Base-by-base conservation (phyloP, 805 yeast species). In the Pichia heedii region DNA sequence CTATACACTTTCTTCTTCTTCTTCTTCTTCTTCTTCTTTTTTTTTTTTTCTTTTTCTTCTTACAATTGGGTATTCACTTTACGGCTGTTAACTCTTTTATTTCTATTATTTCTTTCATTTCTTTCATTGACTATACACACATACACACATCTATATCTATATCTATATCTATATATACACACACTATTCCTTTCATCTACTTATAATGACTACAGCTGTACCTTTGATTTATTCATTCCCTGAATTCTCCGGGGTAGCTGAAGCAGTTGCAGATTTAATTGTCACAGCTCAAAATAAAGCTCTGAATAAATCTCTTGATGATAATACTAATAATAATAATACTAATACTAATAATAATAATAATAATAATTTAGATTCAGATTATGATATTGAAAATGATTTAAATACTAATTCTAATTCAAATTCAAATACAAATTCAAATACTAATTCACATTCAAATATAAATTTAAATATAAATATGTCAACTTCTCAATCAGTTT, bases 251-350 rank as follows among this genome's bases (percentile, higher is more conserved):
- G 93, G 85, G 16, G 96, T 90, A 27, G 97, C 97, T 2, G 95
- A 84, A 43, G 97, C 97, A 21, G 95, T 90, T 24, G 97, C 97
- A 1, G 96, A 93, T 63, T 95, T 89, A 62, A 82, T 90, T 39
- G 78, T 88, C 30, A 77, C 84, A 24, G 94, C 95, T 12, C 97
- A 93, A 65, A 85, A 89, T 57, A 64, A 73, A 48, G 76, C 88
- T 10, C 65, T 84, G 33, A 37, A 41, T 12, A 42, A 37, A 24
- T 36, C 52, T 5, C 33, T 12, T 20, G 44, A 41, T 21, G 42
- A 43, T 13, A 18, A 15, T 20, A 24, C 20, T 5, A 5, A 12
- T 9, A 16, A 27, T 12, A 27, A 6, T 16, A 18, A 10, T 11
- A 21, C 19, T 7, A 26, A 20, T 16, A 20, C 22, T n/a, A 29